A percentile compares a stretch with the other conserved stretches of the same genome.
Conservation (phyloP, 805 yeast species). For the Kazachstania viticola region DNA sequence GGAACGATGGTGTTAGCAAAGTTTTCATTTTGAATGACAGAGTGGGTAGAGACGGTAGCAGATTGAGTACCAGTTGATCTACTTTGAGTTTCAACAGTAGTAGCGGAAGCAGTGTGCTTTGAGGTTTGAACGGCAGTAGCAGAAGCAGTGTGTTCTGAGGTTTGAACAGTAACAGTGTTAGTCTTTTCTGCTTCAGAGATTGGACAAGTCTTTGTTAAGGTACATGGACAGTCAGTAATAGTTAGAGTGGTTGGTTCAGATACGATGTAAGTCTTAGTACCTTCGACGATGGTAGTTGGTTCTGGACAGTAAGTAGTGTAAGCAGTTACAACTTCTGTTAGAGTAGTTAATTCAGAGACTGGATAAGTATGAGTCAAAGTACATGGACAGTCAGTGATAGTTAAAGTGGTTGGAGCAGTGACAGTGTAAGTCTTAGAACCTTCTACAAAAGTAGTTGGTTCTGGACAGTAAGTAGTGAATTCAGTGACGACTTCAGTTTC, state of each 20-base stretch:
- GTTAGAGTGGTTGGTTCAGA: conserved; percentile 2
- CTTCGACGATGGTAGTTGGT: conserved; percentile 53
- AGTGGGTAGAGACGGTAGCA: not conserved
- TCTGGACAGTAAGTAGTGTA: conserved; percentile 75
- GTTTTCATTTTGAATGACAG: conserved; percentile 1
- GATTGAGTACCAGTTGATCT: not conserved
- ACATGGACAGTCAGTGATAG: conserved; percentile 83
- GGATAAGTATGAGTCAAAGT: conserved; percentile 30
- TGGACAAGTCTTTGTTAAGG: conserved; percentile 26
- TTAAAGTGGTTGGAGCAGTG: conserved; percentile 68
- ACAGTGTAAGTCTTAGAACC: conserved; percentile 64
- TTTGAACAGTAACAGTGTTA: not conserved
- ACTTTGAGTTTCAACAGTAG: not conserved
- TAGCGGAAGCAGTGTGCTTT: not conserved
- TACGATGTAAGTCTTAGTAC: conserved; percentile 52
- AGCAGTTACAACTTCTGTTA: conserved; percentile 41
- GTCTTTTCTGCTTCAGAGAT: too few relatives aligned
- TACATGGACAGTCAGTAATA: conserved; percentile 77
- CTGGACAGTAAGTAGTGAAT: conserved; percentile 77
- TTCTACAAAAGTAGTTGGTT: conserved; percentile 51
- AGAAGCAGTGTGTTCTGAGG: not conserved
- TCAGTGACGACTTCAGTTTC: conserved; percentile 44
- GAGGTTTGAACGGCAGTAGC: conserved; percentile 5
- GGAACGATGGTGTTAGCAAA: conserved; percentile 5
- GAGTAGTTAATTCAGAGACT: not conserved